These are phyloP conservation scores for Triangularia setosa DNA, from an alignment of 2,329 filamentous ascomycete species.

Conservation along the genomic window DNA sequence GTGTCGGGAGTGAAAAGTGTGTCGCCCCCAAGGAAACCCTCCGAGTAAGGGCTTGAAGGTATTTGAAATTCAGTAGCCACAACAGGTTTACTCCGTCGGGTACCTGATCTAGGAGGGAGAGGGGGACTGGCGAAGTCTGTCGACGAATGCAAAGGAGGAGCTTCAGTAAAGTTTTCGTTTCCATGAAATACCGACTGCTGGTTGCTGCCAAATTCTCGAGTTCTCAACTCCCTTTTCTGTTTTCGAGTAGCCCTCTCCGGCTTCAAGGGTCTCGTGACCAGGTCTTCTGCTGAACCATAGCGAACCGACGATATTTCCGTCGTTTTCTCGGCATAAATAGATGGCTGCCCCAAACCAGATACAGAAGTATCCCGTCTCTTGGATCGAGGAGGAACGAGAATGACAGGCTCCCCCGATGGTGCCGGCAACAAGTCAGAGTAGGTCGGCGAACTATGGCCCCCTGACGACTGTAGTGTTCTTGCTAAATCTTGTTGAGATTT, in stretches of 20 bases:
- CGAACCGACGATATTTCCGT: background rate
- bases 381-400: constrained; percentile 22
- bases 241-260: constrained; percentile 1
- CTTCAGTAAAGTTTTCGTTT: background rate
- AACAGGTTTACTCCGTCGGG: background rate
- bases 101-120: background rate
- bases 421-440: background rate
- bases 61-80: constrained; percentile 7
- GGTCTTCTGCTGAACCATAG: background rate
- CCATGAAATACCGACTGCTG: background rate
- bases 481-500: background rate
- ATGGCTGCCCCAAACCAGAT: background rate
- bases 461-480: background rate
- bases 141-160: background rate
- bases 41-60: constrained; percentile 13
- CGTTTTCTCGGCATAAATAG: background rate
- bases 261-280: background rate
- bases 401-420: background rate
- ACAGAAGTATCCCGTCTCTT: constrained; percentile 14
- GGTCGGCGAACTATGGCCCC: background rate
- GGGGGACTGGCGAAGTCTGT: constrained; percentile 1
- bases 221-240: background rate
- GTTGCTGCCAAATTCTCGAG: background rate
- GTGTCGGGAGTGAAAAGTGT: background rate
- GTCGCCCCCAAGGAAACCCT: constrained; percentile 3